Evolutionary conservation across 1,139 yeast genomes (phyloP), one percentile per base, ranked within the genome.

Genomic region (Diutina pseudorugosa): DNA sequence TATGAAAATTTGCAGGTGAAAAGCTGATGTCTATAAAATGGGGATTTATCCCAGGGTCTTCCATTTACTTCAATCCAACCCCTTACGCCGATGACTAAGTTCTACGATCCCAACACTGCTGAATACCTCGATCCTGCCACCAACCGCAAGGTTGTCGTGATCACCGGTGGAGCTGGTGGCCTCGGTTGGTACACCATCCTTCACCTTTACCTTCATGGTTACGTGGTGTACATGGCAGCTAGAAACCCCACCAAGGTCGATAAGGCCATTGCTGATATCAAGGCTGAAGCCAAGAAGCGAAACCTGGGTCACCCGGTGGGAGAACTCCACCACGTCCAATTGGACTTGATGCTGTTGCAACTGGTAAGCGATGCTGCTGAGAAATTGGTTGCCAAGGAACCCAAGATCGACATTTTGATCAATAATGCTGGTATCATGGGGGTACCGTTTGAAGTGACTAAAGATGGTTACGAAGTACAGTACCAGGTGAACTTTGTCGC

Each of bases 151-250:
- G 83, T 85, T 2, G 90, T 84, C 0, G 66, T 87, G 5, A 80
- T 88, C 36, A 84, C 94, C 0, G 95, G 95, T 1, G 95, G 90
- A 5, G 85, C 83, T 61, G 75, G 84, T 48, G 95, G 95, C 0
- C 75, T 86, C 21, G 96, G 96, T 3, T 86, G 82, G 73, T 85
- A 71, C 63, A 84, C 94, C 0, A 86, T 79, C 3, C 68, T 87
- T 19, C 94, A 87, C 60, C 72, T 89, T 12, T 86, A 83, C 61
- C 69, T 86, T 52, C 96, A 87, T 61, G 96, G 96, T 0, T 85
- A 79, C 62, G 69, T 75, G 3, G 83, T 88, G 2, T 88, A 88
- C 61, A 69, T 87, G 53, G 87, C 85, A 1, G 93, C 95, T 1
- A 68, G 95, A 57, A 82, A 76, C 57, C 72, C 71, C 50, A 65